Conservation (phyloP, 2,329 filamentous ascomycete genomes). For the Aureobasidium sp. region DNA sequence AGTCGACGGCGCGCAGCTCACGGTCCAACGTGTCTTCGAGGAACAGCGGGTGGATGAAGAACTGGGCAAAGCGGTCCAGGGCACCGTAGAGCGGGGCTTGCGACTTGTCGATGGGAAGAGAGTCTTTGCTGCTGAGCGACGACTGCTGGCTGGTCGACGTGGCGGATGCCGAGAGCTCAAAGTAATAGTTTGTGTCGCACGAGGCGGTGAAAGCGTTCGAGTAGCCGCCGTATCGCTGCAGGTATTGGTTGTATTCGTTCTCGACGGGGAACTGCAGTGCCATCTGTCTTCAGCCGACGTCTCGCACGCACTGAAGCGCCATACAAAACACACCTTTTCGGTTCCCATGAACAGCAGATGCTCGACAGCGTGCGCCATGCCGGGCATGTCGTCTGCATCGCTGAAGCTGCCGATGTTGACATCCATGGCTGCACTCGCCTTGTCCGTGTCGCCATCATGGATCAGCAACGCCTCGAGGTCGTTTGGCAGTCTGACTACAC, state of each 20-base stretch:
- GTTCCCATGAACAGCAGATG: constrained; percentile 98
- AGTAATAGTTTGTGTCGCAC: constrained; percentile 96
- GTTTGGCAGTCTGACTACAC: constrained; percentile 78
- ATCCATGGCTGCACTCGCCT: constrained; percentile 90
- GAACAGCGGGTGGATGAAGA: constrained; percentile 85
- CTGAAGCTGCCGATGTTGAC: constrained; percentile 96
- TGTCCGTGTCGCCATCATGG: constrained; percentile 91
- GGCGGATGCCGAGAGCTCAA: constrained; percentile 81
- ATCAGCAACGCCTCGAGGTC: constrained; percentile 86
- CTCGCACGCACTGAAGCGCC: neutral
- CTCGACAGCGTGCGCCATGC: constrained; percentile 93
- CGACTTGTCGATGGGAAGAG: constrained; percentile 31
- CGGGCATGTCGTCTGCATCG: constrained; percentile 82
- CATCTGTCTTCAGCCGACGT: neutral
- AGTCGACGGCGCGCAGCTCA: constrained; percentile 83
- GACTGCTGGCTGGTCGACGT: constrained; percentile 45
- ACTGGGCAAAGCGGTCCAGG: constrained; percentile 86
- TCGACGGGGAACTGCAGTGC: constrained; percentile 69
- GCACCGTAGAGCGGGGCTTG: constrained; percentile 68
- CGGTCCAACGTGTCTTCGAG: constrained; percentile 76
- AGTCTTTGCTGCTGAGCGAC: constrained; percentile 32
- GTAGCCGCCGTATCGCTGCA: constrained; percentile 80
- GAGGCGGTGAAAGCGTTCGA: constrained; percentile 93
- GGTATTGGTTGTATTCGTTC: constrained; percentile 91
- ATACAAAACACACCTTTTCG: constrained; percentile 58